Base-by-base conservation (phyloP, 1,284 basidiomycete genomes). In the Abortiporus biennis region DNA sequence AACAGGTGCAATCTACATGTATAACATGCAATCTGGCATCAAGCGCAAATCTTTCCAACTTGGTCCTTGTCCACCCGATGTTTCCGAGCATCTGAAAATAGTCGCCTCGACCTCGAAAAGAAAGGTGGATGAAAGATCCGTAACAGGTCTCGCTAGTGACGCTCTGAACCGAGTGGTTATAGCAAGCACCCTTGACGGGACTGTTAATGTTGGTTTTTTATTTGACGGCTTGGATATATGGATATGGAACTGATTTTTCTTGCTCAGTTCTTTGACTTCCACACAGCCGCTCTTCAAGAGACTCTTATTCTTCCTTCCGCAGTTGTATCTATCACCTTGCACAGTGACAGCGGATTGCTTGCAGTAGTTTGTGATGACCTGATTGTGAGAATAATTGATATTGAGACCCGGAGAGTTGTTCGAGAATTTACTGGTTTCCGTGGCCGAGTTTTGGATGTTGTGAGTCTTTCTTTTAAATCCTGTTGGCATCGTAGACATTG, bases 21-120 rank as follows among this genome's bases (percentile, higher is more conserved):
- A 91, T 85, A 97, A 96, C 58, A 83, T 97, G 82, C 95, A 99
- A 64, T 93, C 89, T 11, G 96, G 95, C 1, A 78, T 93, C 47
- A 79, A 81, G 54, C 74, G 96, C 33, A 88, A 89, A 63, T 70
- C 74, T 1, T 95, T 88, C 58, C 69, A 72, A 39, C 63, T 91
- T 17, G 84, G 80, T 0, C 61, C 74, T 4, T 76, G 76, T 51
- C 83, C 83, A 25, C 56, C 65, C 42, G 79, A 69, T 54, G 73
- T 71, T 27, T 53, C 61, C 38, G 73, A 65, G 22, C 51, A 52
- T 33, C 54, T 51, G 39, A 50, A 52, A 22, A 47, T 54, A 22
- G 45, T 52, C 11, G 45, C 52, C 65, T 36, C 66, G 49, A 61
- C 65, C 11, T 62, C 63, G 16, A 67, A 62, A 47, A 72, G 66